Conservation (phyloP, 306 rosid genomes). For the Gillenia trifoliata region DNA sequence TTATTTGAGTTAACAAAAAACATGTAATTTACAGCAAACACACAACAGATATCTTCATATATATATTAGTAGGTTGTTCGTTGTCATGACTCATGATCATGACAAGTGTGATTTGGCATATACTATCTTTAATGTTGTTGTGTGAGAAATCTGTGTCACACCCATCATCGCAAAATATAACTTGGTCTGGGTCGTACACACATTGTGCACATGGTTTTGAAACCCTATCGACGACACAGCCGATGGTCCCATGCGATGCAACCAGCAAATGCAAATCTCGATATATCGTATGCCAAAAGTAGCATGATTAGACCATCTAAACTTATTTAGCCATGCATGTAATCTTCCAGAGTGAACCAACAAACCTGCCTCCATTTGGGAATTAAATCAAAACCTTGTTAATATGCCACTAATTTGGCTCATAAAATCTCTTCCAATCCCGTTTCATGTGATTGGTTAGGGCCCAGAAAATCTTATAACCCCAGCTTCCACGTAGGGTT, state of each 20-base stretch:
- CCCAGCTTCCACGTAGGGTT: background rate
- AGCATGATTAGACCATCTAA: slow-evolving; percentile 36
- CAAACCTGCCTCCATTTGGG: slow-evolving; percentile 22
- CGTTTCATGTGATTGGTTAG: slow-evolving; percentile 12
- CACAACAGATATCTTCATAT: background rate
- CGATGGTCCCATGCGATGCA: slow-evolving; percentile 44
- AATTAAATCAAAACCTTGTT: slow-evolving; percentile 19
- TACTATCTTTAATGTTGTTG: slow-evolving; percentile 8
- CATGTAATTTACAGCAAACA: background rate
- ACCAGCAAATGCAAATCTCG: background rate
- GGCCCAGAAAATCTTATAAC: slow-evolving; percentile 49
- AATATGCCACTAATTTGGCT: slow-evolving; percentile 33
- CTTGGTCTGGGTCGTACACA: slow-evolving; percentile 23
- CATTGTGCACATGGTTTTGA: slow-evolving; percentile 23
- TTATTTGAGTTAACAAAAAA: background rate
- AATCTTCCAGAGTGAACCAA: background rate
- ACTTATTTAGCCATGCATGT: background rate
- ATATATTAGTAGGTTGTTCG: background rate
- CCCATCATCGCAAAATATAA: slow-evolving; percentile 16
- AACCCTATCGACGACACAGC: background rate
- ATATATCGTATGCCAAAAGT: slow-evolving; percentile 10
- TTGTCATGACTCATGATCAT: background rate
- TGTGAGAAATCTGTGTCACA: slow-evolving; percentile 16
- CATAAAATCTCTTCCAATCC: slow-evolving; percentile 33
- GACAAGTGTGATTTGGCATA: background rate